Conservation (phyloP, 352 stramenopile species). For the Hyphochytrium catenoides region DNA sequence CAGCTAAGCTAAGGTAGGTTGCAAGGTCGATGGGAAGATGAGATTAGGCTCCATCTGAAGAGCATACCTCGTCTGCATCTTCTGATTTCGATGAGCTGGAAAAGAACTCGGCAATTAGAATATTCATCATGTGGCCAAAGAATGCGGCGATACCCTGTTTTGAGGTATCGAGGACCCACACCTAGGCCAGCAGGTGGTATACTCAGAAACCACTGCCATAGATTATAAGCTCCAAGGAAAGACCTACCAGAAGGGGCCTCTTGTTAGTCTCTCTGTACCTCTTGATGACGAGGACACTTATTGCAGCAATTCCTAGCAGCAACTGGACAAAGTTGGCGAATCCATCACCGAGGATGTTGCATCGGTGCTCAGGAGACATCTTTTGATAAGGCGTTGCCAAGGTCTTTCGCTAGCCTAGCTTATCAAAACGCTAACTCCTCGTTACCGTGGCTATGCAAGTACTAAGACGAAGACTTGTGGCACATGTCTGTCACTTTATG, state of each 20-base stretch:
- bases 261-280: constrained; percentile 41
- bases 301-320: constrained; percentile 17
- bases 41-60: not conserved
- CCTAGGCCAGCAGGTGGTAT: constrained; percentile 8
- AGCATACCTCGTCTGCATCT: constrained; percentile 9
- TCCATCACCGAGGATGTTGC: constrained; percentile 34
- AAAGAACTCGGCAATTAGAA: constrained; percentile 29
- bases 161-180: constrained; percentile 35
- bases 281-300: constrained; percentile 45
- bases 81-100: constrained; percentile 13
- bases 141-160: constrained; percentile 35
- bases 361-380: constrained; percentile 22
- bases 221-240: not conserved
- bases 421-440: no score
- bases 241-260: constrained; percentile 19
- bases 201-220: not conserved
- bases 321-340: constrained; percentile 31
- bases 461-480: no score
- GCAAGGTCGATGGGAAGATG: not conserved
- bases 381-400: no score
- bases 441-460: no score
- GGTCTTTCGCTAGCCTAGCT: no score
- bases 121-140: constrained; percentile 28
- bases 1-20: not conserved
- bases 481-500: no score